Base-by-base conservation (phyloP, 2,329 filamentous ascomycete species). In the Penicillium sp. region DNA sequence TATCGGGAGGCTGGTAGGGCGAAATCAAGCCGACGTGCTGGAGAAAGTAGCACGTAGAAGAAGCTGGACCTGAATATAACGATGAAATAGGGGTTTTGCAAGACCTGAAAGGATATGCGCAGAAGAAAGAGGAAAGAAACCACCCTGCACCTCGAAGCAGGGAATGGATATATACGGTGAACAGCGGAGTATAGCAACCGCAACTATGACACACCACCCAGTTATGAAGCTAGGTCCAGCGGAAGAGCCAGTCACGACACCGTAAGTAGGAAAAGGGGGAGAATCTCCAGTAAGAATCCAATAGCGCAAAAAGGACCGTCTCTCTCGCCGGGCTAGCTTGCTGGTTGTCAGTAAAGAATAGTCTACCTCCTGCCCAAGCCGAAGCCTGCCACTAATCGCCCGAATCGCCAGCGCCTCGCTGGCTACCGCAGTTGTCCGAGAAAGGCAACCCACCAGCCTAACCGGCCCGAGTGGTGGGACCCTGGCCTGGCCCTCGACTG, bases 1-100 rank as follows among this genome's bases (percentile, higher is more conserved):
- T 88, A 55, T 66, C 64, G 56, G 53, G 47, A 52, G 16, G 50
- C 19, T 41, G 50, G 50, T n/a, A 31, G 46, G 44, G 27, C 49
- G 36, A 22, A 59, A 43, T 50, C 50, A 50, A 59, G 50, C 62
- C 54, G 61, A 61, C 54, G 60, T 50, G 60, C 55, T 35, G 52
- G 24, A 46, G 39, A 19, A 40, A 35, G 18, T 27, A 54, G 56
- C 54, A 54, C 13, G 41, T 24, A 46, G 40, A 52, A 43, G 31
- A 27, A 11, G 31, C 18, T 31, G 18, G 49, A 22, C 13, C 14
- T 16, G n/a, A 39, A 18, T 35, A 44, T 33, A 27, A 31, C 13
- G 31, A 27, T 35, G 19, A 37, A 16, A 56, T 19, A 51, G 43
- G 16, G 19, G 31, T 18, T 7, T 54, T 52, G 37, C 33, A 43